Percentiles rank a stretch among this genome's conserved stretches.
These are phyloP conservation scores for Jackrogersella multiformis DNA, from an alignment of 495 filamentous ascomycete species.

Conservation along the genomic window DNA sequence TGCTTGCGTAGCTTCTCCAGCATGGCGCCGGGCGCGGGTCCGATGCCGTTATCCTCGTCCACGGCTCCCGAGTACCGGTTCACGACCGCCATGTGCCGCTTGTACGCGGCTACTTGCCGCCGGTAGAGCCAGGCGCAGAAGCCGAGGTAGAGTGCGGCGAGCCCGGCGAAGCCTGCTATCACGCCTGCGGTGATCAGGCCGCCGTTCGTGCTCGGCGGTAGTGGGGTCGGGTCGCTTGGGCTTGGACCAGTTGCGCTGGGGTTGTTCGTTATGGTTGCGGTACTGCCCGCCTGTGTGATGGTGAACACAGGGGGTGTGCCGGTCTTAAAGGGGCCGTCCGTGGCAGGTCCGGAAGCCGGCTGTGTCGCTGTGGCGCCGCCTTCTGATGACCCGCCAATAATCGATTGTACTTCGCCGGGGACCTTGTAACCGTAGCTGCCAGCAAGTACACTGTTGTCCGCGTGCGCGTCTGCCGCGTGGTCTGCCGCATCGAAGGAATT, in stretches of 20 bases:
- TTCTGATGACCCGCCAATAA: constrained; percentile 67
- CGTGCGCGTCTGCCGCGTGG: constrained; percentile 47
- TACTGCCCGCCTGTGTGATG: constrained; percentile 65
- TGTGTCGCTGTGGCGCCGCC: constrained; percentile 75
- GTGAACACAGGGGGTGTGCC: constrained; percentile 72
- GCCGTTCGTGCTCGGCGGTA: constrained; percentile 52
- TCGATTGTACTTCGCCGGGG: constrained; percentile 65
- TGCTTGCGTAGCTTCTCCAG: constrained; percentile 42
- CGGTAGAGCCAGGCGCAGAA: constrained; percentile 78
- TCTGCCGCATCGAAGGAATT: constrained; percentile 65
- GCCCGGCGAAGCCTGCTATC: constrained; percentile 66
- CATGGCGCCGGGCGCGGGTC: constrained; percentile 17
- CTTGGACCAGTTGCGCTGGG: constrained; percentile 25
- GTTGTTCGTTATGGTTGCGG: constrained; percentile 61
- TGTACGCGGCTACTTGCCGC: constrained; percentile 68
- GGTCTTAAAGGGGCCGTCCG: constrained; percentile 73
- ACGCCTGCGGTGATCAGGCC: constrained; percentile 71
- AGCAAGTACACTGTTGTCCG: constrained; percentile 60
- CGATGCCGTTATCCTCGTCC: constrained; percentile 5
- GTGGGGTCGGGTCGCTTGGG: constrained; percentile 11
- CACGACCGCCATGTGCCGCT: constrained; percentile 68
- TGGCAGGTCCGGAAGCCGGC: constrained; percentile 67
- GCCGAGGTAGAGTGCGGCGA: constrained; percentile 69
- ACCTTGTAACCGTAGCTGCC: constrained; percentile 72
- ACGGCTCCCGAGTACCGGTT: constrained; percentile 48